Evolutionary conservation across 495 filamentous ascomycete genomes (phyloP).

Genomic region (Neurospora sp.): DNA sequence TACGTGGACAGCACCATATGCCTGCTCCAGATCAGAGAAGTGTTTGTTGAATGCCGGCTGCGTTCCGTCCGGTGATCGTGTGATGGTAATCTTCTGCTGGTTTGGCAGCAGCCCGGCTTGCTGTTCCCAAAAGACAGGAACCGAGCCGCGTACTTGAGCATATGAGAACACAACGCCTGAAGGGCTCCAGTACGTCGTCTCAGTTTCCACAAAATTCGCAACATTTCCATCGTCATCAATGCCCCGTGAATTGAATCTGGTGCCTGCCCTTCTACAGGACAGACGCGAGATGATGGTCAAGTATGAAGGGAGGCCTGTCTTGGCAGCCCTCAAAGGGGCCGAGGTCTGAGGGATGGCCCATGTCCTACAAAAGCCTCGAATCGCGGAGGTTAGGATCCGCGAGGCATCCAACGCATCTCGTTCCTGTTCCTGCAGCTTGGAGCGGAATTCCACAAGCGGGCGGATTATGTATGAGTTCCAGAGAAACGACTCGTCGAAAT

Average conservation of each 20-base stretch:
- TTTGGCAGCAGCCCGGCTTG: slow-evolving; percentile 74
- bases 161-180: slow-evolving; percentile 81
- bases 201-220: slow-evolving; percentile 71
- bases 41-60: slow-evolving; percentile 94
- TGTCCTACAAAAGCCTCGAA: slow-evolving; percentile 81
- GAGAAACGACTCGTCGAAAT: slow-evolving; percentile 78
- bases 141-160: slow-evolving; percentile 80
- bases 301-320: slow-evolving; percentile 65
- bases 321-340: slow-evolving; percentile 44
- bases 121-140: slow-evolving; percentile 97
- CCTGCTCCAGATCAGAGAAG: slow-evolving; percentile 68
- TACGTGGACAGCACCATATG: slow-evolving; percentile 83
- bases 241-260: slow-evolving; percentile 88
- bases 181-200: slow-evolving; percentile 63
- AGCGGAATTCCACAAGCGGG: slow-evolving; percentile 80
- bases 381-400: slow-evolving; percentile 83
- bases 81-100: slow-evolving; percentile 90
- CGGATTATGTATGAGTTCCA: slow-evolving; percentile 99
- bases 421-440: slow-evolving; percentile 61
- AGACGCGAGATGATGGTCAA: slow-evolving; percentile 86
- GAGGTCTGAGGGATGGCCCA: slow-evolving; percentile 60
- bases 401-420: slow-evolving; percentile 69
- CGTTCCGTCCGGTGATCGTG: slow-evolving; percentile 79
- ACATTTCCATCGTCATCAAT: slow-evolving; percentile 97
- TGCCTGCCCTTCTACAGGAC: slow-evolving; percentile 86